Base-by-base conservation (phyloP, 768 basidiomycete species). In the Infundibulicybe gibba region DNA sequence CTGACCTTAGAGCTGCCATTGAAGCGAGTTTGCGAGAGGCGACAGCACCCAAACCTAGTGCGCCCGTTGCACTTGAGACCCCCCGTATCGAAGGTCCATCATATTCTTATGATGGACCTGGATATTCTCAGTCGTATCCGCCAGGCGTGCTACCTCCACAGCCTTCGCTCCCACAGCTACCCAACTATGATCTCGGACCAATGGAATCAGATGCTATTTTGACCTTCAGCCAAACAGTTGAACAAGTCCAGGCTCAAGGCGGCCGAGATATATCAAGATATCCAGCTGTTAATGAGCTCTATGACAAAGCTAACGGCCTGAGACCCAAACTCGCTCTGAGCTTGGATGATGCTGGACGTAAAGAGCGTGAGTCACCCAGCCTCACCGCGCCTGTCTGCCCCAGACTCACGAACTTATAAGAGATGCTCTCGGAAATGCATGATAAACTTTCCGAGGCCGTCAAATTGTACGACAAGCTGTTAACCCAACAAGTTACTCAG, bases 21-120 rank as follows among this genome's bases (percentile, higher is more conserved):
- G 93, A 97, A 60, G 97, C 97, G 0, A 92, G 89, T 60, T 64
- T 99, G 51, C 76, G 84, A n/a, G 97, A 99, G 56, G 85, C 79
- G 2, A 82, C 75, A 49, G 83, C 87, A 10, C 85, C 86, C 0
- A 81, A 75, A 51, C 83, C 91, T 6, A 91, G 89, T 55, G 90
- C 89, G 0, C 92, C 93, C 1, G 64, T 77, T 14, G 79, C 74
- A 9, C 56, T 79, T 6, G 79, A 86, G 43, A 72, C 78, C 2
- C 70, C 79, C 3, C 67, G 68, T 15, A 59, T 63, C 1, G 80
- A 84, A 46, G 68, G 75, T 5, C 46, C 56, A 5, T 44, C 65
- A 5, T 67, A 61, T 41, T 61, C 68, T 0, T 66, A 70, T 30
- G 61, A 61, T 41, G 58, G 61, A 34, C 50, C 68, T 4, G 70